Base-by-base conservation (phyloP, 192 early-diverging fungal species). In the Rhizoclosmatium globosum region DNA sequence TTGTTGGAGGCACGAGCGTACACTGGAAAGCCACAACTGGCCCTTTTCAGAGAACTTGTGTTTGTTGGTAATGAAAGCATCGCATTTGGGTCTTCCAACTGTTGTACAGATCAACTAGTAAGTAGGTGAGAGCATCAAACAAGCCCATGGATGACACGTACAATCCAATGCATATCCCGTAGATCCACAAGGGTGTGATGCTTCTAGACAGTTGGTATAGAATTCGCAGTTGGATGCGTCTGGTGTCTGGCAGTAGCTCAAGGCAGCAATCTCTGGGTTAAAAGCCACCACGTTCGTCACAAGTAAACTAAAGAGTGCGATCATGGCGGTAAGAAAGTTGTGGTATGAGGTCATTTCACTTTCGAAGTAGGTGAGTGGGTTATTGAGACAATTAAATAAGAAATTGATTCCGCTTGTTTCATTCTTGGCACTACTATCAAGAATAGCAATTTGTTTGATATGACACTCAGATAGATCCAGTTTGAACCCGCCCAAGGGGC, bases 131-230 rank as follows among this genome's bases (percentile, higher is more conserved):
- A 48, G 47, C 31, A 44, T n/a, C n/a, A n/a, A n/a, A n/a, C n/a
- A n/a, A n/a, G n/a, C n/a, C n/a, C n/a, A n/a, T 31, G 21, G 21
- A 53, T 53, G 50, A 7, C 6, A 7, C 39, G 4, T 17, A 59
- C 57, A 72, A 23, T 23, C 19, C 3, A 42, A n/a, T 6, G 48
- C 11, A 58, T 72, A 72, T 23, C 71, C 71, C 31, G 13, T 43
- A 23, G 71, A 21, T n/a, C 71, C 71, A 38, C 71, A 72, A 6
- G 71, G 47, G 38, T 72, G 71, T n/a, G 71, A 6, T 13, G 48
- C 57, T 53, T 72, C 71, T 9, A 72, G 71, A 31, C 71, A 72
- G 47, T n/a, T 4, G 9, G 42, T 62, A 48, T 72, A 72, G 39
- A 72, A 72, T 50, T 72, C 41, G 50, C 71, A 72, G 48, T 13